phyloP scores from a whole-genome alignment of 768 basidiomycete species.

The Mycena kentingensis region DNA sequence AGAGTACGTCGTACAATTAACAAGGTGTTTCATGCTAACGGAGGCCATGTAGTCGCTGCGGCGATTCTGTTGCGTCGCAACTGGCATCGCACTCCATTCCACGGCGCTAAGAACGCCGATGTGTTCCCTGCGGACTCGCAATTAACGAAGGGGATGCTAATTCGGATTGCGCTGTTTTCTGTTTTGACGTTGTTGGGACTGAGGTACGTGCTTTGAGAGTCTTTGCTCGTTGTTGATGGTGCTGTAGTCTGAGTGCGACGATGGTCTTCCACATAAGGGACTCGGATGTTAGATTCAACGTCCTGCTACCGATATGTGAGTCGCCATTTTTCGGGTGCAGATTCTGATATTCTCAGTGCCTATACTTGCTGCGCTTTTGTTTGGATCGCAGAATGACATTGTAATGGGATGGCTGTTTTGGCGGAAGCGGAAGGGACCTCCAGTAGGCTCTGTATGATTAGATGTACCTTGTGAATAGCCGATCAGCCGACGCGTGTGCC shows the following conservation, averaged over 20 bases:
- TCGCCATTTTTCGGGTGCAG: neutral
- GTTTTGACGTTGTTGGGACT: slow-evolving; percentile 12
- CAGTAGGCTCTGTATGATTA: slow-evolving; percentile 1
- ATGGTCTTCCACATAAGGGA: slow-evolving; percentile 11
- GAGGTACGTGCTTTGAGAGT: neutral
- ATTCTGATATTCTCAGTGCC: slow-evolving; percentile 17
- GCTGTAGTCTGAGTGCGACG: slow-evolving; percentile 2
- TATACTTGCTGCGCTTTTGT: slow-evolving; percentile 20
- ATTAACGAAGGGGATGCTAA: slow-evolving; percentile 20
- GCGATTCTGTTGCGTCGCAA: slow-evolving; percentile 16
- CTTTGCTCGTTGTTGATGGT: neutral
- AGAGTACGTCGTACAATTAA: slow-evolving; percentile 17
- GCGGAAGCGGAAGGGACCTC: slow-evolving; percentile 6
- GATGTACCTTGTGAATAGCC: neutral
- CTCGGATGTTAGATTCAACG: slow-evolving; percentile 17
- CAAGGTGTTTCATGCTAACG: no score
- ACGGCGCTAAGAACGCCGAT: neutral
- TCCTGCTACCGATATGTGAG: slow-evolving; percentile 17
- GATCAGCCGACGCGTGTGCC: neutral
- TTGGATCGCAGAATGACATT: slow-evolving; percentile 25
- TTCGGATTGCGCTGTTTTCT: slow-evolving; percentile 19
- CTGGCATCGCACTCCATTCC: slow-evolving; percentile 6
- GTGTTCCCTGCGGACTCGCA: neutral
- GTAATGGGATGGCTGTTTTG: slow-evolving; percentile 16
- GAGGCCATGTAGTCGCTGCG: slow-evolving; percentile 23